Evolutionary conservation across 2,329 filamentous ascomycete species (phyloP), one percentile per base, ranked within the genome.

Genomic region (Graphium sp.): DNA sequence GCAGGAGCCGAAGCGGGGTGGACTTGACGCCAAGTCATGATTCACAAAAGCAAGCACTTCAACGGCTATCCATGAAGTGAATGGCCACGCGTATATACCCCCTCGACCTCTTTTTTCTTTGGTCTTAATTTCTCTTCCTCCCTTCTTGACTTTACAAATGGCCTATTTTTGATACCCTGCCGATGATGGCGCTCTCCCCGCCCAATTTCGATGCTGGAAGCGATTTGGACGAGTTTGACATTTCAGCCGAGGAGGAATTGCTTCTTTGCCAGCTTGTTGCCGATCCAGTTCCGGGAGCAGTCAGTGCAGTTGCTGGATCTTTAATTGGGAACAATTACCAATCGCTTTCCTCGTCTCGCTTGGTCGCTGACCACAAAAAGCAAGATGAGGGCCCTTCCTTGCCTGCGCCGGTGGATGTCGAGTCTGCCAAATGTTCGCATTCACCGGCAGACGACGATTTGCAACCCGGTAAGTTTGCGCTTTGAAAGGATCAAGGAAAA

Each of bases 181-280:
- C n/a, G n/a, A n/a, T n/a, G n/a, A n/a, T n/a, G n/a, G n/a, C n/a
- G n/a, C n/a, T n/a, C n/a, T n/a, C n/a, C n/a, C n/a, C n/a, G n/a
- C n/a, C n/a, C n/a, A n/a, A n/a, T n/a, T n/a, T n/a, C n/a, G n/a
- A n/a, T n/a, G n/a, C n/a, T n/a, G n/a, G n/a, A n/a, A n/a, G n/a
- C n/a, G n/a, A n/a, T n/a, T n/a, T n/a, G n/a, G 25, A 27, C 17
- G 27, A 31, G 19, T 31, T 26, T 18, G 30, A 31, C 24, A 14
- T 31, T 7, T 22, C 30, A 5, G 36, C 44, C 2, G 59, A 64
- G 17, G 60, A 65, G 18, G 60, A 65, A 33, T 38, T 53, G 22
- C 35, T 55, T 24, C 39, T 62, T 11, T 39, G 46, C 29, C 33
- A 50, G 28, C 41, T 56, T 22, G 42, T 43, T 25, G 39, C 45